These are phyloP conservation scores for Xylaria polymorpha DNA, from an alignment of 2,329 filamentous ascomycete genomes.

Conservation along the genomic window DNA sequence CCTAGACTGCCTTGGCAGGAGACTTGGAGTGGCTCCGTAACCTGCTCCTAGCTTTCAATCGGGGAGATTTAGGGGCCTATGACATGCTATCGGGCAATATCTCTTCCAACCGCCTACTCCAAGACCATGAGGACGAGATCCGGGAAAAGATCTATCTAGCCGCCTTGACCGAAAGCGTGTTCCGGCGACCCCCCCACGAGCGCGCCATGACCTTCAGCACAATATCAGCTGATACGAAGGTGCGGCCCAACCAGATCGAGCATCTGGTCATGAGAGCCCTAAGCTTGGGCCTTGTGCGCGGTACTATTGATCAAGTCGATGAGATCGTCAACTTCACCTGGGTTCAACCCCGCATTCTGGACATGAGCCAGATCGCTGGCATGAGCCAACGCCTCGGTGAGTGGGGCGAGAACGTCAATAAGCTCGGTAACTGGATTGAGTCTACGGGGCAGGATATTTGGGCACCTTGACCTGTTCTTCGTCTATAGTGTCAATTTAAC, in stretches of 20 bases:
- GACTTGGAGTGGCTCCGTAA: conserved; percentile 90
- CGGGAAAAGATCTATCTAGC: conserved; percentile 99
- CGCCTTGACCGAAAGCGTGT: conserved; percentile 93
- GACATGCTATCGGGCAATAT: conserved; percentile 86
- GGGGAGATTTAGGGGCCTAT: conserved; percentile 89
- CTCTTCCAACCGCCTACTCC: conserved; percentile 80
- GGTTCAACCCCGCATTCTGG: conserved; percentile 98
- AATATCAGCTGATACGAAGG: conserved; percentile 92
- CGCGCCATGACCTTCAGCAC: conserved; percentile 91
- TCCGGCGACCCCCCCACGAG: conserved; percentile 94
- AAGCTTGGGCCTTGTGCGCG: conserved; percentile 87
- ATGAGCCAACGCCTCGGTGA: conserved; percentile 90
- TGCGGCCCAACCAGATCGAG: conserved; percentile 91
- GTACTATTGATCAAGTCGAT: conserved; percentile 96
- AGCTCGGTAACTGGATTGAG: conserved; percentile 97
- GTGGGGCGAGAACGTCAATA: conserved; percentile 96
- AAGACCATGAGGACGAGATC: conserved; percentile 83
- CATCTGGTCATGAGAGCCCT: conserved; percentile 99
- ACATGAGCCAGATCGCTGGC: conserved; percentile 92
- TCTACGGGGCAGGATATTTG: conserved; percentile 93
- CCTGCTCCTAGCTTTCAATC: conserved; percentile 97
- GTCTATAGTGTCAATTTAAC: not conserved
- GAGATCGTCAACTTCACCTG: conserved; percentile 95
- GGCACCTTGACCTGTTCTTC: conserved; percentile 68
- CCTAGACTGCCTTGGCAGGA: conserved; percentile 83